phyloP scores from a whole-genome alignment of 2,329 filamentous ascomycete genomes.

The Colletotrichum higginsianum region DNA sequence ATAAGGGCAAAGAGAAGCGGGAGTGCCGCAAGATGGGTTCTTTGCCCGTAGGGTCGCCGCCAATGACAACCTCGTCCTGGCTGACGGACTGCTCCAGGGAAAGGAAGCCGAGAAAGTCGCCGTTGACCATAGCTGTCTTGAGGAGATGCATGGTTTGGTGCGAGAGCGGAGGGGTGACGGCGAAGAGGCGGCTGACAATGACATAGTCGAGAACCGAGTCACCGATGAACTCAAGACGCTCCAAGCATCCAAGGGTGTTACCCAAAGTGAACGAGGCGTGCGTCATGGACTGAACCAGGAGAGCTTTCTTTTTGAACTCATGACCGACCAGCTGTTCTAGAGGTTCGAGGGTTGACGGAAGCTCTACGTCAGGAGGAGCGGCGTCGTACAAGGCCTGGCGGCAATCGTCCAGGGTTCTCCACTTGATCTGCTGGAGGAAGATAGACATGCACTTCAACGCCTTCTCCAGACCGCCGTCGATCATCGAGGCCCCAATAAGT shows the following conservation, averaged over 20 bases:
- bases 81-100: conserved; percentile 69
- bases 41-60: conserved; percentile 42
- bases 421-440: conserved; percentile 74
- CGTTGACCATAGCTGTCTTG: conserved; percentile 84
- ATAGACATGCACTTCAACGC: conserved; percentile 75
- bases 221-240: conserved; percentile 90
- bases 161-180: conserved; percentile 56
- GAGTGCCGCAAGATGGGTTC: conserved; percentile 42
- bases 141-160: conserved; percentile 80
- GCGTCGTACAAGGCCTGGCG: conserved; percentile 60
- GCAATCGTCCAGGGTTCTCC: conserved; percentile 62
- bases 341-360: conserved; percentile 59
- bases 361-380: conserved; percentile 52
- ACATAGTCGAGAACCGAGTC: conserved; percentile 88
- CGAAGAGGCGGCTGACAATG: conserved; percentile 75
- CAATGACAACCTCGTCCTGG: conserved; percentile 44
- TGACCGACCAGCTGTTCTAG: conserved; percentile 81
- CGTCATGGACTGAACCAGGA: conserved; percentile 86
- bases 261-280: conserved; percentile 74
- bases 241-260: conserved; percentile 66
- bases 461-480: conserved; percentile 76
- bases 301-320: conserved; percentile 74
- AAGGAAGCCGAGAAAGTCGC: conserved; percentile 83
- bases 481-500: conserved; percentile 81
- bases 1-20: conserved; percentile 64